Base-by-base conservation (phyloP, 306 rosid genomes). In the Elaeagnus macrophylla region DNA sequence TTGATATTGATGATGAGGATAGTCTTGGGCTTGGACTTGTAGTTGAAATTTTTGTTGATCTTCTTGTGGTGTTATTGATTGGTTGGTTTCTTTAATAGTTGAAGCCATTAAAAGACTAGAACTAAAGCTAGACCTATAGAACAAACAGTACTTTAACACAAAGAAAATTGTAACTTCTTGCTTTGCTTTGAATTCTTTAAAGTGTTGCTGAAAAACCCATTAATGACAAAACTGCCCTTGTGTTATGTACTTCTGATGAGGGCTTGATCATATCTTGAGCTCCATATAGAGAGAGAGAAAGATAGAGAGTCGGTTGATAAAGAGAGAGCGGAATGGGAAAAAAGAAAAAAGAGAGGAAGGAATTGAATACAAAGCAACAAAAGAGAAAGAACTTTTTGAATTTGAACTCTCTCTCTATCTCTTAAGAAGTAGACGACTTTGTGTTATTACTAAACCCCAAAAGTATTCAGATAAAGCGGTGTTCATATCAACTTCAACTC, bases 31-130 rank as follows among this genome's bases (percentile, higher is more conserved):
- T 19, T 69, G 82, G 2, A 64, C 72, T 10, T 74, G 81, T 1
- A 75, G 75, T 2, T 74, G 85, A 12, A 70, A 81, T 6, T 65
- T 78, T 6, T 76, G 82, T 57, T 75, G 77, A 2, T 64, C 47
- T 37, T 67, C 82, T 57, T 55, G 32, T 42, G 66, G 57, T 46
- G 54, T 76, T 69, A 72, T 51, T 37, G 65, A 10, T 36, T 59
- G 64, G 44, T 13, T 68, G 77, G 45, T 67, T 60, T 61, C 69
- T 39, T 77, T 67, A 16, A 72, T 60, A 67, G 59, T 56, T 8
- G 88, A 86, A 76, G 81, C 86, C 89, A 79, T 83, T 51, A 41
- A 67, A 50, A 74, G 54, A 49, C 67, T 42, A 38, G 66, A 25
- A 25, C 32, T 25, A 25, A n/a, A n/a, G n/a, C n/a, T 25, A 25